A percentile compares a stretch with the other conserved stretches of the same genome.
Conservation (phyloP, 305 asterid species). For the Ilex paraguariensis region DNA sequence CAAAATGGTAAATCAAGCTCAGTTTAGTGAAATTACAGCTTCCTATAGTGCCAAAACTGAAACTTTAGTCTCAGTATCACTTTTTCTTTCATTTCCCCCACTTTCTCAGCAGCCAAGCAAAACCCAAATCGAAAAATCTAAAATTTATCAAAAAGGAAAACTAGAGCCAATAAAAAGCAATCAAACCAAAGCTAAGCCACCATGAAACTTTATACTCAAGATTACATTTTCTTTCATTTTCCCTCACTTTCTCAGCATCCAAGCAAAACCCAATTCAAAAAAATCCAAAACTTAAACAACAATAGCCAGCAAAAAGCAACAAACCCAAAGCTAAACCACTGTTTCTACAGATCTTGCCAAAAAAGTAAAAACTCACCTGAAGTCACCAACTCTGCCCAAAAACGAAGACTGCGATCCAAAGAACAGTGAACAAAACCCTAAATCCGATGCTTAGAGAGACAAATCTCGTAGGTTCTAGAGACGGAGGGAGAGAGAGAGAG, state of each 20-base stretch:
- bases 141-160: no score
- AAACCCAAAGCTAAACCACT: slow-evolving; percentile 9
- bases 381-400: slow-evolving; percentile 8
- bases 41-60: neutral
- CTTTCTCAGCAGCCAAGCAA: slow-evolving; percentile 9
- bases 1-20: slow-evolving; percentile 3
- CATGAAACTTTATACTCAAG: neutral
- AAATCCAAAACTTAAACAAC: neutral
- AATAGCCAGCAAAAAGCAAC: neutral
- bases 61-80: neutral
- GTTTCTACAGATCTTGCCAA: slow-evolving; percentile 31
- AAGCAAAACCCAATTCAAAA: slow-evolving; percentile 1
- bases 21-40: slow-evolving; percentile 3
- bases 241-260: slow-evolving; percentile 1
- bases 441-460: slow-evolving; percentile 18
- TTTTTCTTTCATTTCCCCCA: slow-evolving; percentile 1
- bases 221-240: neutral
- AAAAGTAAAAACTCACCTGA: slow-evolving; percentile 4
- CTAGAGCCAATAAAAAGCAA: neutral
- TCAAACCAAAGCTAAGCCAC: slow-evolving; percentile 7
- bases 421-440: slow-evolving; percentile 25
- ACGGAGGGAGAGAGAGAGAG: slow-evolving; percentile 20
- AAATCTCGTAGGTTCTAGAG: slow-evolving; percentile 55
- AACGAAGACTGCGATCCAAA: slow-evolving; percentile 16
- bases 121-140: slow-evolving; percentile 1